Evolutionary conservation across 2,329 filamentous ascomycete genomes (phyloP).

Genomic region (Aspergillus sergii): DNA sequence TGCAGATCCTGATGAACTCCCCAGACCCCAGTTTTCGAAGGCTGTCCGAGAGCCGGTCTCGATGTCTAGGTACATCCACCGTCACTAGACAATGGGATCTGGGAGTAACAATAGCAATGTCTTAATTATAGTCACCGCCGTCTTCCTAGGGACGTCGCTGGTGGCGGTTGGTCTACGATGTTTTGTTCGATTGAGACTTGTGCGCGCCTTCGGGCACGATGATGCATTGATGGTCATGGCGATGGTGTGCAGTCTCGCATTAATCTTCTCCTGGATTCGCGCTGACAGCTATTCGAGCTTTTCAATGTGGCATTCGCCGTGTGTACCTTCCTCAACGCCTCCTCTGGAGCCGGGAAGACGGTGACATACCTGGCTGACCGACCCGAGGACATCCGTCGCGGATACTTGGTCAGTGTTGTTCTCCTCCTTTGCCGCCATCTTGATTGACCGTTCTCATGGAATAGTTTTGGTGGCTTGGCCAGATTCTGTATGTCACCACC

Average conservation of each 20-base stretch:
- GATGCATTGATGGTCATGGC: background rate
- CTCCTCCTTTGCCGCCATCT: background rate
- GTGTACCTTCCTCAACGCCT: constrained; percentile 29
- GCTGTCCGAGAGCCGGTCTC: background rate
- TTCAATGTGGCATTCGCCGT: constrained; percentile 31
- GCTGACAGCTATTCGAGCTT: constrained; percentile 12
- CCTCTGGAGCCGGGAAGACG: constrained; percentile 27
- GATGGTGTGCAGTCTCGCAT: background rate
- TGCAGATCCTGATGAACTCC: background rate
- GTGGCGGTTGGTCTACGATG: background rate
- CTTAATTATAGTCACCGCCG: background rate
- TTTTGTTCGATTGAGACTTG: background rate
- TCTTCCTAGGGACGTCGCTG: background rate
- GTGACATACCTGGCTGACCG: constrained; percentile 20
- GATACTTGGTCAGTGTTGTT: constrained; percentile 26
- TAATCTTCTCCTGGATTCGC: background rate
- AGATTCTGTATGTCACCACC: constrained; percentile 53
- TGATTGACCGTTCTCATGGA: background rate
- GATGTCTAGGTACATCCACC: background rate
- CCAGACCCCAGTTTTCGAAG: no score
- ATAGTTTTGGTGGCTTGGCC: constrained; percentile 53
- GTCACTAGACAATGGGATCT: background rate
- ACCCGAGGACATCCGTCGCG: constrained; percentile 23
- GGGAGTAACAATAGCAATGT: background rate
- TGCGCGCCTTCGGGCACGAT: background rate